Percentiles rank a stretch among this genome's conserved stretches.
These are phyloP conservation scores for Strombidium stylifer DNA, from an alignment of 73 alveolate species.

Conservation along the genomic window DNA sequence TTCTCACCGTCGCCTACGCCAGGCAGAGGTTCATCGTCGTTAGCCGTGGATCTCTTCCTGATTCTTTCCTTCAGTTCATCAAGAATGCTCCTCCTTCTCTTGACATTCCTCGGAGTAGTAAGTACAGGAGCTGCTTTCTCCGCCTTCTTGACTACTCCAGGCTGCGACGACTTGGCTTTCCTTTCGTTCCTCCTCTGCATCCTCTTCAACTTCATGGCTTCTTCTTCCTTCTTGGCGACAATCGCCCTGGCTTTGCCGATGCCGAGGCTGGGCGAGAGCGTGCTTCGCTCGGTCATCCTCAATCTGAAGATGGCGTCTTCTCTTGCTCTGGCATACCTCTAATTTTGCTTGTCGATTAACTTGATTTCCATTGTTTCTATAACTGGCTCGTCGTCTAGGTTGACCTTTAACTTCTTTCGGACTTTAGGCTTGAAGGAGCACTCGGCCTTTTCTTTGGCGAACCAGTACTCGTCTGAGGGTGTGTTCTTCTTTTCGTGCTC, in stretches of 20 bases:
- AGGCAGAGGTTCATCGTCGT: not conserved
- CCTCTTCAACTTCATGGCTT: not conserved
- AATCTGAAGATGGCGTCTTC: slow-evolving; percentile 1
- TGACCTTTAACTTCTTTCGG: no score
- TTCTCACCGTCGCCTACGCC: slow-evolving; percentile 4
- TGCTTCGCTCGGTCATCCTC: slow-evolving; percentile 40
- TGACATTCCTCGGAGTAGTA: not conserved
- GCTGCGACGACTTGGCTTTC: no score
- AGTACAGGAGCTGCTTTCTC: not conserved
- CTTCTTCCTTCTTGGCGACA: not conserved
- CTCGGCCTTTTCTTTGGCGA: slow-evolving; percentile 10
- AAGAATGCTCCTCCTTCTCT: not conserved
- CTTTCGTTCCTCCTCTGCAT: no score
- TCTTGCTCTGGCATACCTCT: slow-evolving; percentile 28
- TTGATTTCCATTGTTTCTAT: no score
- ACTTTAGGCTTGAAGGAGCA: slow-evolving; percentile 42
- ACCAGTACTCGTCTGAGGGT: slow-evolving; percentile 13
- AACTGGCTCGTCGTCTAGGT: not conserved
- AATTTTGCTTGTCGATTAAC: slow-evolving; percentile 20
- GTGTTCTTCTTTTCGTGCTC: slow-evolving; percentile 12
- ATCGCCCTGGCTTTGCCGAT: slow-evolving; percentile 3
- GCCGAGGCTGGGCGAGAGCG: slow-evolving; percentile 35
- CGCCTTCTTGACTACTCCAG: not conserved
- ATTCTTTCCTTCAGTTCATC: not conserved
- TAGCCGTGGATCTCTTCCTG: slow-evolving; percentile 6